These are phyloP conservation scores for Lolium rigidum DNA, from an alignment of 176 grass and related monocot genomes.

Conservation along the genomic window DNA sequence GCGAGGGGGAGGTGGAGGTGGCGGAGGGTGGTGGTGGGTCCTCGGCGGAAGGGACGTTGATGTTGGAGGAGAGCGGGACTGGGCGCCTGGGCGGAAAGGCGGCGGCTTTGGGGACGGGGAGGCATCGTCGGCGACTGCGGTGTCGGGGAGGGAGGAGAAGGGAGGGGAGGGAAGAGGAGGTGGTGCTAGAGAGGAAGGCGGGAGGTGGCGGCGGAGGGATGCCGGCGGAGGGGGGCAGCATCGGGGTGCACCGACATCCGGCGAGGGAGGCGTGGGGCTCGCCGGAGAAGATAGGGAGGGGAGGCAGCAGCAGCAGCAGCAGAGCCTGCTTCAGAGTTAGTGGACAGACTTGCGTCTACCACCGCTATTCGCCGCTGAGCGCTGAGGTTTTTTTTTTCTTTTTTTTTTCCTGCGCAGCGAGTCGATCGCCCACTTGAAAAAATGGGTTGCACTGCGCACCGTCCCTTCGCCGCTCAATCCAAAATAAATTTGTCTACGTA, in stretches of 20 bases:
- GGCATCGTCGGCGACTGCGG: constrained; percentile 20
- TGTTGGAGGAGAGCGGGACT: background rate
- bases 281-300: constrained; percentile 15
- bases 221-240: constrained; percentile 55
- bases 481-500: too few relatives aligned
- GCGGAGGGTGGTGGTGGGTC: background rate
- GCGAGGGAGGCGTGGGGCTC: constrained; percentile 19
- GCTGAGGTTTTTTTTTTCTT: too few relatives aligned
- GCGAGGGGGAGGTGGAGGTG: background rate
- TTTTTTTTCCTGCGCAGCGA: too few relatives aligned
- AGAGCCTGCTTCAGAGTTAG: background rate
- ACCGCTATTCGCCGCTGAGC: too few relatives aligned
- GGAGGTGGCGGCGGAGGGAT: constrained; percentile 12
- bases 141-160: background rate
- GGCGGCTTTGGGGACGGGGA: constrained; percentile 14
- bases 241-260: constrained; percentile 61
- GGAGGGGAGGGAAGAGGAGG: background rate
- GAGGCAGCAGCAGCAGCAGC: too few relatives aligned
- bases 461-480: too few relatives aligned
- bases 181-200: constrained; percentile 12
- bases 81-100: constrained; percentile 5
- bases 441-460: too few relatives aligned
- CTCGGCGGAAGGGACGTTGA: background rate
- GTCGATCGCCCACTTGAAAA: too few relatives aligned
- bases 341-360: background rate